These are phyloP conservation scores for Paramecium biaurelia DNA, from an alignment of 73 alveolate species.

Conservation along the genomic window DNA sequence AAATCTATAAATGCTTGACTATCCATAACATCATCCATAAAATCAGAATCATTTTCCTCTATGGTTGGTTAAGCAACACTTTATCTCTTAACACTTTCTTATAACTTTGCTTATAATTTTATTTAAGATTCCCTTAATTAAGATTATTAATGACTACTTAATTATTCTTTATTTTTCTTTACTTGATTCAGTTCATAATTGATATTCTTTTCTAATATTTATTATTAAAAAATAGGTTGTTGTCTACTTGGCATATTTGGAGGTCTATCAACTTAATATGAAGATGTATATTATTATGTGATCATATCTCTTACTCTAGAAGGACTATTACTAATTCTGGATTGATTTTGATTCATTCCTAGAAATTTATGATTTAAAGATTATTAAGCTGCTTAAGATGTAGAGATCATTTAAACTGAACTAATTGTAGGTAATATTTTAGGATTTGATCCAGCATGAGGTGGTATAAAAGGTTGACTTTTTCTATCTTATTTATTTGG, in stretches of 20 bases:
- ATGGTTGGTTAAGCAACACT: neutral
- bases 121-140: neutral
- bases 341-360: neutral
- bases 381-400: neutral
- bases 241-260: neutral
- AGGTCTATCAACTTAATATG: neutral
- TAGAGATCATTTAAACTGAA: neutral
- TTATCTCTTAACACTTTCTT: neutral
- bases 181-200: neutral
- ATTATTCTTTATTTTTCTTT: neutral
- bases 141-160: neutral
- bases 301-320: neutral
- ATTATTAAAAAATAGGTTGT: neutral
- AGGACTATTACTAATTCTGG: neutral
- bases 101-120: neutral
- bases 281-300: neutral
- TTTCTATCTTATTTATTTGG: neutral
- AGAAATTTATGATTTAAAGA: neutral
- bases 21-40: neutral
- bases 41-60: neutral
- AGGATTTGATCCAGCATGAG: neutral
- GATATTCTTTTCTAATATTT: neutral
- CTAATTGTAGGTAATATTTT: neutral
- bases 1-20: neutral
- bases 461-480: neutral